Evolutionary conservation across 225 moss, liverwort and hornwort genomes (phyloP).

Genomic region (Physcomitrellopsis africana): DNA sequence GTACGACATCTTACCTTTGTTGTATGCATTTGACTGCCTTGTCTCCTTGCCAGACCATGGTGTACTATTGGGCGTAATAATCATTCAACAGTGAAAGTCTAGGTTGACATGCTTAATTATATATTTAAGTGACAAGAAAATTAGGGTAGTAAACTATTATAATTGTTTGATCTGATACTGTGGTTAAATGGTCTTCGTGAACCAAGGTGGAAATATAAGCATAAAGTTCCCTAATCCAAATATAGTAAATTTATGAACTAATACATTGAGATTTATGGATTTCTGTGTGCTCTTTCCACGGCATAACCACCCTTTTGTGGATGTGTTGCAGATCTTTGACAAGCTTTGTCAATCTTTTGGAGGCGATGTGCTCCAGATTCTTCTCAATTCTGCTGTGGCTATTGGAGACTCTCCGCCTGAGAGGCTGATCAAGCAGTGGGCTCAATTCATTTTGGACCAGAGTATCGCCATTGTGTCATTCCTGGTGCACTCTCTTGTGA

Average conservation of each 20-base stretch:
- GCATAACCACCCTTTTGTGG: conserved; percentile 20
- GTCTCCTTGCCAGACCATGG: no score
- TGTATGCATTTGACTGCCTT: background rate
- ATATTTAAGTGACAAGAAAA: no score
- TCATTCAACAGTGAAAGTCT: no score
- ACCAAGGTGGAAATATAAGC: no score
- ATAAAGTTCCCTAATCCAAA: no score
- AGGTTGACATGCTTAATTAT: background rate
- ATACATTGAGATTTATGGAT: no score
- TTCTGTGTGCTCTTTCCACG: conserved; percentile 12
- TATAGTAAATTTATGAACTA: no score
- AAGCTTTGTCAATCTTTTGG: conserved; percentile 98
- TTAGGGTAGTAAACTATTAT: no score
- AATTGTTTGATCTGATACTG: no score
- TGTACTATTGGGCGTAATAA: no score
- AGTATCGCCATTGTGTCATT: conserved; percentile 82
- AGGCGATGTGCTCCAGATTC: conserved; percentile 92
- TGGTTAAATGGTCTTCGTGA: no score
- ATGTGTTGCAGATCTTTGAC: conserved; percentile 89
- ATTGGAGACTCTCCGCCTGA: conserved; percentile 75
- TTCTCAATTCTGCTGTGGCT: conserved; percentile 85
- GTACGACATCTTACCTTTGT: conserved; percentile 46
- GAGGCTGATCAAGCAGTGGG: conserved; percentile 67
- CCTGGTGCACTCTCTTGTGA: conserved; percentile 91
- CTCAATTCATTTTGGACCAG: conserved; percentile 82